These are phyloP conservation scores for Phytophthora europaea DNA, from an alignment of 352 stramenopile genomes.

Conservation along the genomic window DNA sequence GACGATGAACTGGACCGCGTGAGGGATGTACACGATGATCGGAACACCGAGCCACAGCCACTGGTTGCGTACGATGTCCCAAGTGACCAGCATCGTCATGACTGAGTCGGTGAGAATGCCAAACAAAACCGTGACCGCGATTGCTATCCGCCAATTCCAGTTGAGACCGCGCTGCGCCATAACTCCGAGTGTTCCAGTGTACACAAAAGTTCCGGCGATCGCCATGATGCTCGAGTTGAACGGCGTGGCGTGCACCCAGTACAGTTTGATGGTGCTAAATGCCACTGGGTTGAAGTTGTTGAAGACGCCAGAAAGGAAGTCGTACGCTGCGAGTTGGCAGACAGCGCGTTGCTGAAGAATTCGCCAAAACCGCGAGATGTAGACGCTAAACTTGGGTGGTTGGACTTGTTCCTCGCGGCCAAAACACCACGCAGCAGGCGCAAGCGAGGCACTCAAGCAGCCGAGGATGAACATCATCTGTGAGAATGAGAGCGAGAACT, in stretches of 20 bases:
- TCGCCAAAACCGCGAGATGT: slow-evolving; percentile 48
- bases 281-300: slow-evolving; percentile 57
- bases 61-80: slow-evolving; percentile 48
- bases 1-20: slow-evolving; percentile 57
- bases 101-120: slow-evolving; percentile 41
- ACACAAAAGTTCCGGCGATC: slow-evolving; percentile 44
- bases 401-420: slow-evolving; percentile 23
- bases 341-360: slow-evolving; percentile 53
- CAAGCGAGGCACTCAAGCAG: slow-evolving; percentile 20
- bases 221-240: slow-evolving; percentile 51
- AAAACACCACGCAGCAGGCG: slow-evolving; percentile 34
- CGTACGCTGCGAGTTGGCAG: slow-evolving; percentile 56
- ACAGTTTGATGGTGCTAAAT: slow-evolving; percentile 44
- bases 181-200: slow-evolving; percentile 34
- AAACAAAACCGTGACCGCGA: slow-evolving; percentile 32
- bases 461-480: slow-evolving; percentile 45
- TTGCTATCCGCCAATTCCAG: slow-evolving; percentile 53
- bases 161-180: slow-evolving; percentile 41
- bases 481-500: slow-evolving; percentile 41
- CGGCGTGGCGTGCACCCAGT: slow-evolving; percentile 56
- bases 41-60: slow-evolving; percentile 62
- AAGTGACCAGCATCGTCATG: slow-evolving; percentile 52
- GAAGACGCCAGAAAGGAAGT: slow-evolving; percentile 55
- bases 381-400: slow-evolving; percentile 19
- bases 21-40: slow-evolving; percentile 50